A percentile compares a stretch with the other conserved stretches of the same genome.
Evolutionary conservation across 495 filamentous ascomycete species (phyloP).

Genomic region (Hypomontagnella submonticulosa): DNA sequence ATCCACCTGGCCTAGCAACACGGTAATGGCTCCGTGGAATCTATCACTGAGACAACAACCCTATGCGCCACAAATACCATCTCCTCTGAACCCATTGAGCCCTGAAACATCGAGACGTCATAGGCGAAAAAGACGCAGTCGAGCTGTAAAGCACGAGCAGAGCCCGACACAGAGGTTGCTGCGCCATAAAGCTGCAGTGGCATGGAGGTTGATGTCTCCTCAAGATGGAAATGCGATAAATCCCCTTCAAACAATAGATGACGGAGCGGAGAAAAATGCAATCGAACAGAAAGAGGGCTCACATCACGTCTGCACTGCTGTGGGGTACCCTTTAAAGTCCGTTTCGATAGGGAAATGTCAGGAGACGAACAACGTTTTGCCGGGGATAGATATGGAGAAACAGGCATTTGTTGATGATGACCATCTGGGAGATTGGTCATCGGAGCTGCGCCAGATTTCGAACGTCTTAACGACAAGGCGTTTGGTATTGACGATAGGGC

Average conservation of each 20-base stretch:
- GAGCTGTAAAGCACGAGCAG: constrained; percentile 19
- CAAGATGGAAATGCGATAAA: not conserved
- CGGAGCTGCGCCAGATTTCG: constrained; percentile 3
- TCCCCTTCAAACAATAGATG: not conserved
- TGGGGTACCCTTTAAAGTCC: not conserved
- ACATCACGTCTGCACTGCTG: not conserved
- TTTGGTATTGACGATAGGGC: constrained; percentile 17
- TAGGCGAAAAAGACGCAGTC: constrained; percentile 6
- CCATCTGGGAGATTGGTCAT: constrained; percentile 9
- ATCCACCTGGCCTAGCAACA: constrained; percentile 5
- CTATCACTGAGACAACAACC: constrained; percentile 13
- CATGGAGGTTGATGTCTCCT: constrained; percentile 40
- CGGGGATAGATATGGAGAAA: constrained; percentile 34
- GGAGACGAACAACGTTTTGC: not conserved
- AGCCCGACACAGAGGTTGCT: constrained; percentile 49
- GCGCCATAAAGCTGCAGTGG: constrained; percentile 48
- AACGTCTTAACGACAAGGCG: constrained; percentile 18
- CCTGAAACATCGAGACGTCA: constrained; percentile 20
- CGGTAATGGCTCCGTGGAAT: constrained; percentile 24
- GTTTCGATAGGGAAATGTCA: constrained; percentile 2
- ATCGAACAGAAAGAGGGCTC: not conserved
- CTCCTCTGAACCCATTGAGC: constrained; percentile 34
- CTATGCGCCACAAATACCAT: constrained; percentile 27
- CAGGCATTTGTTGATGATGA: constrained; percentile 17
- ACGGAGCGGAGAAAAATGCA: not conserved